A percentile compares a stretch with the other conserved stretches of the same genome.
Conservation (phyloP, 2,329 filamentous ascomycete genomes). For the Cadophora luteo-olivacea region DNA sequence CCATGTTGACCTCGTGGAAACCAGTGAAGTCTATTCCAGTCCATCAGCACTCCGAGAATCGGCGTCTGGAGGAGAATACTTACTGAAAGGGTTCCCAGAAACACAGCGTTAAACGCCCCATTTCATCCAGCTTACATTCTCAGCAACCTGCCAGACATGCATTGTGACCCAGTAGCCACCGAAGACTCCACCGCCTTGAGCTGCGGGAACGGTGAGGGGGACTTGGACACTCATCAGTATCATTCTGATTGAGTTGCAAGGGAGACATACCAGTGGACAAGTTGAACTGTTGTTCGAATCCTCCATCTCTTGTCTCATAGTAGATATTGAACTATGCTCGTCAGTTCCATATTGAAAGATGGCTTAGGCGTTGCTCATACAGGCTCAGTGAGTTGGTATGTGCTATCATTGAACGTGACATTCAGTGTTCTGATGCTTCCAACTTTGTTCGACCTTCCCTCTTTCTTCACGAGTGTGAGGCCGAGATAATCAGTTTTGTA, state of each 20-base stretch:
- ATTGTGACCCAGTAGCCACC: slow-evolving; percentile 18
- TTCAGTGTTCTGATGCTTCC: slow-evolving; percentile 14
- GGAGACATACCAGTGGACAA: slow-evolving; percentile 13
- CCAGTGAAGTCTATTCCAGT: slow-evolving; percentile 11
- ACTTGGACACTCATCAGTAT: not conserved
- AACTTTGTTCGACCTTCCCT: slow-evolving; percentile 2
- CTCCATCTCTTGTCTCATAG: slow-evolving; percentile 4
- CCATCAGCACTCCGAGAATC: not conserved
- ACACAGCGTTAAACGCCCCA: slow-evolving; percentile 19
- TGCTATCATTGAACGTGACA: slow-evolving; percentile 12
- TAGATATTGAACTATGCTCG: slow-evolving; percentile 2
- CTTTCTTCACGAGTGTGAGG: not conserved
- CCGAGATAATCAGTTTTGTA: slow-evolving; percentile 13
- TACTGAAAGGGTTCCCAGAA: slow-evolving; percentile 15
- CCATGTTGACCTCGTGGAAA: slow-evolving; percentile 13
- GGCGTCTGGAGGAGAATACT: not conserved
- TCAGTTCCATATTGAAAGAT: too few species aligned
- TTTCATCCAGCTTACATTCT: slow-evolving; percentile 15
- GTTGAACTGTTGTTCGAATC: slow-evolving; percentile 7
- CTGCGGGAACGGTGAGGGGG: slow-evolving; percentile 5
- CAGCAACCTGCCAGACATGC: slow-evolving; percentile 12
- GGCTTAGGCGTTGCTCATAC: too few species aligned
- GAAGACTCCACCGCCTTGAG: slow-evolving; percentile 11
- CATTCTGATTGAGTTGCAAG: not conserved
- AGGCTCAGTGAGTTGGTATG: slow-evolving; percentile 12